Base-by-base conservation (phyloP, 1,284 basidiomycete genomes). In the Omphalotus olearius region DNA sequence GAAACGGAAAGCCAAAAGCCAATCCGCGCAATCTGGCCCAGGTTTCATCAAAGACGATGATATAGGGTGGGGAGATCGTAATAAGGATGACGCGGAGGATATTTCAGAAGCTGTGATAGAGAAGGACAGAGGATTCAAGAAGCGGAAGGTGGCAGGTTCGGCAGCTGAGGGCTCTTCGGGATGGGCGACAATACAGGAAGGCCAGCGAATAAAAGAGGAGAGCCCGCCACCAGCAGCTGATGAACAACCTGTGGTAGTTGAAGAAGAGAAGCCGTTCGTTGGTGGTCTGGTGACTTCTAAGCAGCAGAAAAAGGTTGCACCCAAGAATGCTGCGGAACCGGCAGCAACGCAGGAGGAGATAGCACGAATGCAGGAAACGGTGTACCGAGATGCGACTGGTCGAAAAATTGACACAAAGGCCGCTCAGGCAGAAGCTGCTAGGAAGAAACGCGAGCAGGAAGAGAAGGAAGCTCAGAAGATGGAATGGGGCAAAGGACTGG, bases 401-500 rank as follows among this genome's bases (percentile, higher is more conserved):
- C 80, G 88, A 59, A 88, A 89, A 69, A 91, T 99, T 50, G 93
- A 99, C 62, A 82, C 91, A 44, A 89, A 89, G 62, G 81, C 87
- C 0, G 88, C 88, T 37, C 80, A 80, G 46, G 93, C 88, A 14
- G 92, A 95, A 60, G 90, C 91, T 35, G 85, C 85, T 44, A 71
- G 82, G 57, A 68, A 80, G 64, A 91, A 93, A 64, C 76, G 88
- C 23, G 88, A 91, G 64, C 73, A 78, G 55, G 83, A 92, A 66
- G 86, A 93, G 68, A 86, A 83, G 66, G 91, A 94, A 63, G 87
- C 85, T 49, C 79, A 86, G 66, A 93, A 93, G 72, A 90, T 94
- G 85, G 90, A 95, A 64, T 99, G 97, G 97, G 91, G 90, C 0
- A 98, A 95, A 68, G 97, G 97, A 20, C 64, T 97, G 30, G 86